phyloP scores from a whole-genome alignment of 2,329 filamentous ascomycete genomes.

The Phialocephala subalpina region DNA sequence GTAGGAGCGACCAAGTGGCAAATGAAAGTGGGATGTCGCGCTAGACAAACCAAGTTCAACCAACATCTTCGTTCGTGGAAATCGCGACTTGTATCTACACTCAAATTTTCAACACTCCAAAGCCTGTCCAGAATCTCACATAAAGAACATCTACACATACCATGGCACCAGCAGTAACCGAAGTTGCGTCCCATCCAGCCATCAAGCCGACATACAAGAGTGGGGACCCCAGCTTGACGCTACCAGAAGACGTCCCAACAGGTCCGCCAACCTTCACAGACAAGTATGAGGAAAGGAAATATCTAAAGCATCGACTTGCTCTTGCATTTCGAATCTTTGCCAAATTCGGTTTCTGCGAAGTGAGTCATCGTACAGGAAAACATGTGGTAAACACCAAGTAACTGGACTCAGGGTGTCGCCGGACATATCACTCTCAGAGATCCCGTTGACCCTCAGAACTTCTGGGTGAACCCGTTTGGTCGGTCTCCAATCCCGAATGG shows the following conservation, averaged over 20 bases:
- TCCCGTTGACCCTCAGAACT: constrained; percentile 29
- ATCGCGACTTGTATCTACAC: too few species aligned
- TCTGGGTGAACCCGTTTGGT: constrained; percentile 37
- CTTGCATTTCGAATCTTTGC: constrained; percentile 55
- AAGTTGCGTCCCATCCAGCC: neutral
- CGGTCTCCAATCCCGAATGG: constrained; percentile 55
- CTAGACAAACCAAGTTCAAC: too few species aligned
- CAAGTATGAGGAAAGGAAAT: constrained; percentile 38
- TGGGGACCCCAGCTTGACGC: constrained; percentile 22
- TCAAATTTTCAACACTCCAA: neutral
- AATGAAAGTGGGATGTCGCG: too few species aligned
- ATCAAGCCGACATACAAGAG: constrained; percentile 12
- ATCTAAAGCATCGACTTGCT: constrained; percentile 50
- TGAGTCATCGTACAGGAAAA: neutral
- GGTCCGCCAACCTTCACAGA: constrained; percentile 56
- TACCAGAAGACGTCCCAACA: constrained; percentile 20
- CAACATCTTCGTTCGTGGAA: too few species aligned
- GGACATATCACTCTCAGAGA: constrained; percentile 49
- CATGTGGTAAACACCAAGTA: neutral
- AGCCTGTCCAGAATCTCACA: neutral
- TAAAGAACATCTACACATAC: neutral
- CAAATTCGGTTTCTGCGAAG: constrained; percentile 49
- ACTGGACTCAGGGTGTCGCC: constrained; percentile 42
- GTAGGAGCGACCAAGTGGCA: too few species aligned
- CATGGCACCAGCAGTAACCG: constrained; percentile 14